Base-by-base conservation (phyloP, 805 yeast genomes). In the Yamadazyma philogaea region DNA sequence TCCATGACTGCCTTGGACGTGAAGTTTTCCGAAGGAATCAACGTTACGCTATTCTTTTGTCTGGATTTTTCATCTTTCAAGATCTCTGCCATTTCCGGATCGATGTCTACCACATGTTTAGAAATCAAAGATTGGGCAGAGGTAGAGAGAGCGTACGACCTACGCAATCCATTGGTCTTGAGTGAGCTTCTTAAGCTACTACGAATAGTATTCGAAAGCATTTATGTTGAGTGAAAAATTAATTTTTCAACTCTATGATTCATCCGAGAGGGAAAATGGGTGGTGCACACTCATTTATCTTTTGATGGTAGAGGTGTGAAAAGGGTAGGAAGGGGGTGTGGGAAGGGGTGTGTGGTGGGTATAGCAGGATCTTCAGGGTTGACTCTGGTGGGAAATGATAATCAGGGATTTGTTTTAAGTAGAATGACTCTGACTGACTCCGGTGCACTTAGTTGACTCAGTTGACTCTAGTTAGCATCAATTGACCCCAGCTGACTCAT, bases 1-100 rank as follows among this genome's bases (percentile, higher is more conserved):
- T 93, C 98, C 73, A 91, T 86, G 36, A 93, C 99, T 32, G 98
- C 86, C 54, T 85, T 85, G 42, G 97, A 86, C 44, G 99, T 93
- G 75, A 91, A 90, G 71, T 93, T 93, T 74, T 93, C 99, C 42
- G 96, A 87, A 24, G 99, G 96, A 66, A 93, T 93, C 64, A 93
- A 78, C 36, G 87, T 91, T 56, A 93, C 84, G 34, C 97, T 90
- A 68, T 87, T 89, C 66, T 81, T 84, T 76, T 93, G 99, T 75
- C 99, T 88, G 54, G 74, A 74, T 62, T 83, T 84, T 72, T 93
- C 99, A 63, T 76, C 77, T 50, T 77, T 72, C 61, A 90, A 72
- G 63, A 91, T 89, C 40, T 77, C 73, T 50, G 79, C 80, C 72
- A 90, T 87, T 63, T 90, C 96, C 34, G 95, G 91, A 61, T 89